Conservation (phyloP, 106 monocot genomes). For the Amphibolis antarctica region DNA sequence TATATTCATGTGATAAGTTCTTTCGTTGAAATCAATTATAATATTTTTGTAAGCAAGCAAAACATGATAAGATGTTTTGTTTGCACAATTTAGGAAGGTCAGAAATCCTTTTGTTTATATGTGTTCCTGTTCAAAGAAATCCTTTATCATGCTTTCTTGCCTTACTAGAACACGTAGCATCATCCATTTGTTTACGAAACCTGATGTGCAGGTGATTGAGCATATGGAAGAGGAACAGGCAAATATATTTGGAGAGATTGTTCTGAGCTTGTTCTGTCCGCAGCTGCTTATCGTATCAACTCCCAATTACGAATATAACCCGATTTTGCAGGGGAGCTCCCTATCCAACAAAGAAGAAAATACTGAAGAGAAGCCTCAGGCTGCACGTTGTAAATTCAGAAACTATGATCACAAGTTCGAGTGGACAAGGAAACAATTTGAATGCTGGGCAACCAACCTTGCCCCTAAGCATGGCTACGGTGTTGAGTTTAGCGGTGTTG, state of each 20-base stretch:
- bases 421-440: constrained; percentile 87
- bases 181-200: neutral
- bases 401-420: constrained; percentile 98
- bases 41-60: too few species aligned
- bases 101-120: too few species aligned
- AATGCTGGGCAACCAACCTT: constrained; percentile 64
- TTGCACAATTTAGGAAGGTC: too few species aligned
- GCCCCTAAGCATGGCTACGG: constrained; percentile 45
- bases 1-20: too few species aligned
- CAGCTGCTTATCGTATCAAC: constrained; percentile 70
- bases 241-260: constrained; percentile 55
- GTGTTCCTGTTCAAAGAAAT: too few species aligned
- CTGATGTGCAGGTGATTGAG: constrained; percentile 77
- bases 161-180: too few species aligned
- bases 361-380: constrained; percentile 35
- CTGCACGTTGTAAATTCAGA: constrained; percentile 49
- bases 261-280: constrained; percentile 60
- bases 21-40: too few species aligned
- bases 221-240: constrained; percentile 96
- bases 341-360: constrained; percentile 51
- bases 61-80: too few species aligned
- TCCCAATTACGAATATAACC: constrained; percentile 94
- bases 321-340: constrained; percentile 57
- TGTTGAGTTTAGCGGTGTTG: constrained; percentile 87
- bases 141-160: too few species aligned